These are phyloP conservation scores for Groenewaldozyma auringiensis DNA, from an alignment of 1,139 yeast species.

Conservation along the genomic window DNA sequence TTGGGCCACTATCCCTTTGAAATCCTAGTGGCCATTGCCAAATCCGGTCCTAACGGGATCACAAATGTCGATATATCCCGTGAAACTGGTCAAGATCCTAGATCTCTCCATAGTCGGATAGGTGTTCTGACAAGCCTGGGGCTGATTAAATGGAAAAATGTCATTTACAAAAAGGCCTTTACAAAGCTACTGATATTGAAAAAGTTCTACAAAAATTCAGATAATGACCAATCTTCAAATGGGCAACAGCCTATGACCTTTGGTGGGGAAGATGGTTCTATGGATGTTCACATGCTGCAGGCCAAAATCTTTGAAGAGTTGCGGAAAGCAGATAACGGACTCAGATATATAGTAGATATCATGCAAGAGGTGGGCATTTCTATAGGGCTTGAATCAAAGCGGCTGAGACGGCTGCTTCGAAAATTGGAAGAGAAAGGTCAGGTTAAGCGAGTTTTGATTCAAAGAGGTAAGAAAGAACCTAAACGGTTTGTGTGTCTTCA, in stretches of 20 bases:
- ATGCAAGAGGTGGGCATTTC: constrained; percentile 45
- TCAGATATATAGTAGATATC: constrained; percentile 60
- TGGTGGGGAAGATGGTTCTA: constrained; percentile 11
- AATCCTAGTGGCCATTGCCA: constrained; percentile 31
- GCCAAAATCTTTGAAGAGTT: constrained; percentile 37
- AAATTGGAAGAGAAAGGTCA: constrained; percentile 46
- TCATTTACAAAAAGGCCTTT: constrained; percentile 25
- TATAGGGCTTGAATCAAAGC: background rate
- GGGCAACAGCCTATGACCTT: too few relatives aligned
- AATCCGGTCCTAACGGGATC: constrained; percentile 30
- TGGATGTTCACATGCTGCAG: constrained; percentile 31
- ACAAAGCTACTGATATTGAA: constrained; percentile 30
- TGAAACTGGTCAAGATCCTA: constrained; percentile 34
- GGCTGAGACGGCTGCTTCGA: constrained; percentile 45
- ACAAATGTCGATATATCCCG: constrained; percentile 31
- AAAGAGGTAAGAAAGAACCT: constrained; percentile 41
- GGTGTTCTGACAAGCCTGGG: constrained; percentile 27
- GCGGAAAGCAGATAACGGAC: constrained; percentile 57
- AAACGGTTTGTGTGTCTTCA: constrained; percentile 51
- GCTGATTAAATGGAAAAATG: constrained; percentile 30
- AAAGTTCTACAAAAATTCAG: constrained; percentile 16
- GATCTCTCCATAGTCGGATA: constrained; percentile 34
- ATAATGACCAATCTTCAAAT: constrained; percentile 4
- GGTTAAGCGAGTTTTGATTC: constrained; percentile 52
- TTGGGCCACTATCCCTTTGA: constrained; percentile 32